Percentiles rank a stretch among this genome's conserved stretches.
These are phyloP conservation scores for Yamadazyma philogaea DNA, from an alignment of 805 yeast species.

Conservation along the genomic window DNA sequence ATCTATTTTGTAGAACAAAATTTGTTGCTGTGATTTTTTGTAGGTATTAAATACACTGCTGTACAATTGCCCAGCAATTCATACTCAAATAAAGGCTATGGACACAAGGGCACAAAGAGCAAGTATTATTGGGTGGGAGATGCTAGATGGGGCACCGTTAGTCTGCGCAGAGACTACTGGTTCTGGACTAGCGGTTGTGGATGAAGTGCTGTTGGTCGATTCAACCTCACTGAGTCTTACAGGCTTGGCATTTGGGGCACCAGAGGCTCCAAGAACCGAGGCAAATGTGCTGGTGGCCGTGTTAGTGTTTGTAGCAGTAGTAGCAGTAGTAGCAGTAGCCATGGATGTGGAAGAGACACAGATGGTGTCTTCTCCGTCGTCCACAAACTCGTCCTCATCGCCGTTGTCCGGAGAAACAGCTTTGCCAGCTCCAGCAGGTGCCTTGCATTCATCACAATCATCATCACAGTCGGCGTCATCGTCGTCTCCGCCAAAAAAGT, in stretches of 20 bases:
- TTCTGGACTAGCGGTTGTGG: slow-evolving; percentile 11
- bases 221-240: slow-evolving; percentile 6
- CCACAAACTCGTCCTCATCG: slow-evolving; percentile 14
- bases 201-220: slow-evolving; percentile 2
- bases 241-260: background rate
- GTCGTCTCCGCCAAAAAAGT: slow-evolving; percentile 14
- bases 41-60: slow-evolving; percentile 4
- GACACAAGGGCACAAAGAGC: slow-evolving; percentile 6
- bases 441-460: slow-evolving; percentile 16
- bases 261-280: too few relatives aligned
- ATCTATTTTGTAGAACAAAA: slow-evolving; percentile 4
- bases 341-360: slow-evolving; percentile 9
- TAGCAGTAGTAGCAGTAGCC: slow-evolving; percentile 2
- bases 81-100: slow-evolving; percentile 9
- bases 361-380: slow-evolving; percentile 14
- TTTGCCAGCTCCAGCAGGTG: slow-evolving; percentile 1
- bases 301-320: too few relatives aligned
- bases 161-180: slow-evolving; percentile 8
- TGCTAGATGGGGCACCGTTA: slow-evolving; percentile 3
- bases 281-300: too few relatives aligned
- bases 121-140: slow-evolving; percentile 2
- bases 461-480: slow-evolving; percentile 17
- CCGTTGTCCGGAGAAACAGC: slow-evolving; percentile 5
- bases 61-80: slow-evolving; percentile 13
- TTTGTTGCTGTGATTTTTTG: slow-evolving; percentile 1